Percentiles rank a stretch among this genome's conserved stretches.
Evolutionary conservation across 2,329 filamentous ascomycete genomes (phyloP).

Genomic region (Penicillium sp.): DNA sequence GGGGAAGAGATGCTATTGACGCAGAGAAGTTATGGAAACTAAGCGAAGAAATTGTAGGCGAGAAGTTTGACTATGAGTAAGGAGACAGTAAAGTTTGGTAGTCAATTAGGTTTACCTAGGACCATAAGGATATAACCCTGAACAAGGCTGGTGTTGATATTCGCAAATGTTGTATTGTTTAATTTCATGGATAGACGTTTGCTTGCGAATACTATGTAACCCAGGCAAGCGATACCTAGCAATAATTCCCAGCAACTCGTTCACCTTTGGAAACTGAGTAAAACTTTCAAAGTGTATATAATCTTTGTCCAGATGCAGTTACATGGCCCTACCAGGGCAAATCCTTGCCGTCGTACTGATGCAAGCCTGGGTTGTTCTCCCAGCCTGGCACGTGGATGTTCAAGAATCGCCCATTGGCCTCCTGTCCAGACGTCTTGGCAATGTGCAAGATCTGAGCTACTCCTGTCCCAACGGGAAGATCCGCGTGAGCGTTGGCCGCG

Average conservation of each 20-base stretch:
- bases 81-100: neutral
- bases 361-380: slow-evolving; percentile 31
- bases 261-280: too few species aligned
- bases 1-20: slow-evolving; percentile 28
- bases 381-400: slow-evolving; percentile 39
- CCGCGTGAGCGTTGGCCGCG: slow-evolving; percentile 37
- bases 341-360: slow-evolving; percentile 36
- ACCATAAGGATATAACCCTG: too few species aligned
- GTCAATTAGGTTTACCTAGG: neutral
- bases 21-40: slow-evolving; percentile 8
- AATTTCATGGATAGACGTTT: too few species aligned
- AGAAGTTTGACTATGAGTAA: neutral
- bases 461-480: slow-evolving; percentile 40
- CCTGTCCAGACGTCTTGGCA: slow-evolving; percentile 37
- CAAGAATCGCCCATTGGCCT: slow-evolving; percentile 48
- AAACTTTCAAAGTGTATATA: too few species aligned
- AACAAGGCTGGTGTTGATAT: neutral
- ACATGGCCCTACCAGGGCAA: slow-evolving; percentile 25
- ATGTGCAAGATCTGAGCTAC: slow-evolving; percentile 41
- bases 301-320: neutral
- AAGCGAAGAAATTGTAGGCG: slow-evolving; percentile 19
- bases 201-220: too few species aligned
- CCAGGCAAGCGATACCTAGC: too few species aligned
- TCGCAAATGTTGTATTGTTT: too few species aligned
- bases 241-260: neutral